Base-by-base conservation (phyloP, 176 grass and related monocot species). In the Oryza meyeriana region DNA sequence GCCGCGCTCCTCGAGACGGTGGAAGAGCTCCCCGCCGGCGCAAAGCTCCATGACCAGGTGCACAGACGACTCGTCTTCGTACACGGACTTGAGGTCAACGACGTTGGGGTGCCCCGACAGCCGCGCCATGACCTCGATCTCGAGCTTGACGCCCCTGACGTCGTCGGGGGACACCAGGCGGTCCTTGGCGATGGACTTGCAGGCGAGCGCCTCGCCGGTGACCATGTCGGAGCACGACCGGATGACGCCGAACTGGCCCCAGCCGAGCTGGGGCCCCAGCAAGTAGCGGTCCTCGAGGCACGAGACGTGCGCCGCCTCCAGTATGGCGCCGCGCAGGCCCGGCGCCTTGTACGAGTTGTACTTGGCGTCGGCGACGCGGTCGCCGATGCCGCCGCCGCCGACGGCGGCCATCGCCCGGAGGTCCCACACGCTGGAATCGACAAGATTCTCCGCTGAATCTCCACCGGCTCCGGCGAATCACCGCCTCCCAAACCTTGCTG, bases 31-130 rank as follows among this genome's bases (percentile, higher is more conserved):
- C 31, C 96, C 96, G 13, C 93, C 90, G 16, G 86, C 90, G 67
- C 93, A 99, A 12, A 99, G 86, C 89, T 99, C 96, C 96, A 99
- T 99, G 75, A 99, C 93, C 62, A 99, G 90, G 84, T 99, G 89
- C 38, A 99, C 91, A 10, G 69, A 95, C 20, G 90, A 91, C 31
- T 90, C 80, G 69, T 99, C 93, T 86, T 99, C 96, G 52, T 99
- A 99, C 4, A 94, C 96, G 1, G 96, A 93, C 79, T 94, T 95
- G 83, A 99, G 90, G 64, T 88, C 90, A 10, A 99, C 96, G 66
- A 95, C 89, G 84, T 99, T 99, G 5, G 93, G 96, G 74, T 99
- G 96, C 64, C 93, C 91, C 18, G 96, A 88, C 76, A 99, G 91
- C 45, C 85, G 76, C 48, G 90, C 90, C 96, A 99, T 99, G 75